Evolutionary conservation across 2,329 filamentous ascomycete species (phyloP).

Genomic region (Fusarium multiceps): DNA sequence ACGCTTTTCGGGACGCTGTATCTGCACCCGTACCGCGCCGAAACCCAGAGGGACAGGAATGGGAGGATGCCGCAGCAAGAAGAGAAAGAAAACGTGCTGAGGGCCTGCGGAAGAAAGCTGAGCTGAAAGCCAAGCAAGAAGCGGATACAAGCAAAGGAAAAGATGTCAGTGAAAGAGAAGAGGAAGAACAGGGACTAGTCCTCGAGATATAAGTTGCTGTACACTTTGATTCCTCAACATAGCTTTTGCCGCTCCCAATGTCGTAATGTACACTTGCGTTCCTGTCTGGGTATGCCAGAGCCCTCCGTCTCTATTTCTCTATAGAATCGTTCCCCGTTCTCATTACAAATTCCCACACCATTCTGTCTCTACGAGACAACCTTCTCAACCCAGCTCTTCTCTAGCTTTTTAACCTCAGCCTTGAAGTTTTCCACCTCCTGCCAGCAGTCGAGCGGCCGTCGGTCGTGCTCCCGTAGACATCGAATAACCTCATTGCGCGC

Average conservation of each 20-base stretch:
- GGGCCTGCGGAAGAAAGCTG: slow-evolving; percentile 64
- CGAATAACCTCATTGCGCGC: slow-evolving; percentile 81
- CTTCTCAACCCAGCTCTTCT: slow-evolving; percentile 88
- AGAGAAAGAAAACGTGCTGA: slow-evolving; percentile 68
- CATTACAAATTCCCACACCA: slow-evolving; percentile 6
- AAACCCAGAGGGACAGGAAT: slow-evolving; percentile 55
- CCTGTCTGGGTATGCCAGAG: slow-evolving; percentile 27
- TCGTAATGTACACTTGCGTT: slow-evolving; percentile 50
- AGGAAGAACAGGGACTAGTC: slow-evolving; percentile 36
- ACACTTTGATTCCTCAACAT: slow-evolving; percentile 46
- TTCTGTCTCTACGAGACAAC: slow-evolving; percentile 64
- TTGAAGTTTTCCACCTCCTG: slow-evolving; percentile 92
- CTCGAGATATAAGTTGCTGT: slow-evolving; percentile 43
- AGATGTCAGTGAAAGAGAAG: slow-evolving; percentile 26
- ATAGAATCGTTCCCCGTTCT: slow-evolving; percentile 22
- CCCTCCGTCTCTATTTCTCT: slow-evolving; percentile 34
- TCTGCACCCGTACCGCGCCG: slow-evolving; percentile 40
- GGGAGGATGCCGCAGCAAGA: slow-evolving; percentile 66
- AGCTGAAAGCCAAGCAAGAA: slow-evolving; percentile 48
- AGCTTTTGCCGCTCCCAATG: slow-evolving; percentile 48
- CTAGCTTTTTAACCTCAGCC: slow-evolving; percentile 85
- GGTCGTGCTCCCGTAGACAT: slow-evolving; percentile 86
- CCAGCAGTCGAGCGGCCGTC: slow-evolving; percentile 93
- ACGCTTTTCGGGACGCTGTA: slow-evolving; percentile 57
- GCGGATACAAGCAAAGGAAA: slow-evolving; percentile 8